Percentiles rank a stretch among this genome's conserved stretches.
These are phyloP conservation scores for Piloderma croceum DNA, from an alignment of 768 basidiomycete species.

Conservation along the genomic window DNA sequence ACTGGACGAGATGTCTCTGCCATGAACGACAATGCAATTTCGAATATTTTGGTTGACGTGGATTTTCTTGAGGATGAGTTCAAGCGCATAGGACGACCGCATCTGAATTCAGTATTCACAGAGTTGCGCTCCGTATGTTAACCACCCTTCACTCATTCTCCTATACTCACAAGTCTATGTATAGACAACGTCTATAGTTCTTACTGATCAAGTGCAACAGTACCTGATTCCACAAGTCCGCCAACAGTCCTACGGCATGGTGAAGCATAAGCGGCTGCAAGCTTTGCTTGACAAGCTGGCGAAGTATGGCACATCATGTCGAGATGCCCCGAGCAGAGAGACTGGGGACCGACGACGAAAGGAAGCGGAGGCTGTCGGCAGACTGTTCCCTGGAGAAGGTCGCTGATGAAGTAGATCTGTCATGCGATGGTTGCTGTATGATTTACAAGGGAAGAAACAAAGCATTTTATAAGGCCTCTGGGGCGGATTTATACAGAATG, in stretches of 20 bases:
- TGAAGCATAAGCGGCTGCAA: conserved; percentile 70
- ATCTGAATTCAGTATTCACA: conserved; percentile 66
- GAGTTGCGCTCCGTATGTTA: conserved; percentile 71
- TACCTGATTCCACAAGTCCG: conserved; percentile 71
- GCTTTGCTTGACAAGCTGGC: conserved; percentile 76
- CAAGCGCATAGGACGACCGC: conserved; percentile 63
- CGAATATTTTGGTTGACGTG: conserved; percentile 81
- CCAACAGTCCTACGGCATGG: conserved; percentile 55
- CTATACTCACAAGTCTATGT: background rate
- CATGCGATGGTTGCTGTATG: background rate
- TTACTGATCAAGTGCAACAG: conserved; percentile 69
- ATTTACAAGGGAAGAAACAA: too few relatives aligned
- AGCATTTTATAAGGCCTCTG: too few relatives aligned
- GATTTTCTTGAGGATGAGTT: conserved; percentile 88
- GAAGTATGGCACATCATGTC: conserved; percentile 55
- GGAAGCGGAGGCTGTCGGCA: conserved; percentile 73
- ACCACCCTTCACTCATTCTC: conserved; percentile 1
- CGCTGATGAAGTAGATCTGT: conserved; percentile 29
- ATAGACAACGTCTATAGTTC: conserved; percentile 67
- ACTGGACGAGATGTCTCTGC: conserved; percentile 65
- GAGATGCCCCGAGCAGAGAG: conserved; percentile 56
- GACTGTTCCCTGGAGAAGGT: conserved; percentile 66
- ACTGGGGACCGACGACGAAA: conserved; percentile 65
- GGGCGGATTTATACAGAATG: too few relatives aligned
- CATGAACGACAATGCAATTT: conserved; percentile 87